phyloP scores from a whole-genome alignment of 768 basidiomycete genomes.

The Suillus bovinus region DNA sequence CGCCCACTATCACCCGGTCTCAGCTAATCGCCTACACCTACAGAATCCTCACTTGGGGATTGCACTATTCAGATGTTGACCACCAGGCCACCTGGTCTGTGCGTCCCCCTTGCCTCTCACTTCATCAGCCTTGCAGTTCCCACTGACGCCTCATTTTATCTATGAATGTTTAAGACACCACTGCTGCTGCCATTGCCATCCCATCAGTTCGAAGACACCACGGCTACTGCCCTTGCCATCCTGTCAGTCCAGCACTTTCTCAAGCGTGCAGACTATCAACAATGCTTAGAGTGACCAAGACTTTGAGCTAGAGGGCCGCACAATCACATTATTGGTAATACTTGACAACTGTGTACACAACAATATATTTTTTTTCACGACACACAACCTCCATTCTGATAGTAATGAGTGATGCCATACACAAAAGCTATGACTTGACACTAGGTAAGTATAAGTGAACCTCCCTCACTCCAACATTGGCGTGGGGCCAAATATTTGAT shows the following conservation, averaged over 20 bases:
- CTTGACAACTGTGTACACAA: neutral
- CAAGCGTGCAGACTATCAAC: neutral
- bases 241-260: neutral
- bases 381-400: neutral
- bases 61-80: too few species aligned
- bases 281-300: neutral
- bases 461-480: neutral
- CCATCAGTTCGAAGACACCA: neutral
- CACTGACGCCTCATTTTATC: neutral
- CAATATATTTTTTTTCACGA: neutral
- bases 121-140: neutral
- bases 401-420: neutral
- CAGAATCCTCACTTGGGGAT: too few species aligned
- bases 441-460: neutral
- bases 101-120: slow-evolving; percentile 28
- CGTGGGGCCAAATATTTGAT: neutral
- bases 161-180: neutral
- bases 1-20: slow-evolving; percentile 3
- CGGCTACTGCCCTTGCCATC: neutral
- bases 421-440: neutral
- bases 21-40: too few species aligned
- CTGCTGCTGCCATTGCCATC: neutral
- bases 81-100: slow-evolving; percentile 14
- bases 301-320: neutral
- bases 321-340: neutral